Conservation (phyloP, 2,329 filamentous ascomycete species). For the Leptodontidium sp. region DNA sequence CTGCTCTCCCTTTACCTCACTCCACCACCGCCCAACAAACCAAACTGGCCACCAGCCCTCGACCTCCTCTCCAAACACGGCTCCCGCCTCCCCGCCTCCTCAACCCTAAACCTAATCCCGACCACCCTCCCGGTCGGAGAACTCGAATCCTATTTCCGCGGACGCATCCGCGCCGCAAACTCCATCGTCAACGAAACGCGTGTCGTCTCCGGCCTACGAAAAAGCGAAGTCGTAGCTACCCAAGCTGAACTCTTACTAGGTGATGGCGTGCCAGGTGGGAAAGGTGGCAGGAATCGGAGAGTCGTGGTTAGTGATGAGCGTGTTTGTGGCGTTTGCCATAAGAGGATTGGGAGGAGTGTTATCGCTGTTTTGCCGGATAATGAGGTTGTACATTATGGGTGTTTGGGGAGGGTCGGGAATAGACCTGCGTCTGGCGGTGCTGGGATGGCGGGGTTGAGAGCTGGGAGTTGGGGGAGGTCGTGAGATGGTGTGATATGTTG, state of each 20-base stretch:
- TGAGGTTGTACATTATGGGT: constrained; percentile 83
- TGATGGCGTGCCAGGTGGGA: constrained; percentile 62
- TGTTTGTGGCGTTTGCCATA: constrained; percentile 92
- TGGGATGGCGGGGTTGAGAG: constrained; percentile 36
- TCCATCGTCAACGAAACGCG: constrained; percentile 81
- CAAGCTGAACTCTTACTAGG: constrained; percentile 80
- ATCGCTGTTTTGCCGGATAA: constrained; percentile 89
- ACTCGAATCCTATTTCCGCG: constrained; percentile 89
- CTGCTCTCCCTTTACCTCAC: constrained; percentile 89
- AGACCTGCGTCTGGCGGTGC: constrained; percentile 47
- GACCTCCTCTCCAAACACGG: constrained; percentile 91
- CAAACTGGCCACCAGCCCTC: constrained; percentile 81
- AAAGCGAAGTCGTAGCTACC: constrained; percentile 79
- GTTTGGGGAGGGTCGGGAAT: constrained; percentile 66
- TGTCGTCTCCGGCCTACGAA: constrained; percentile 78
- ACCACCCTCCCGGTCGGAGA: constrained; percentile 78
- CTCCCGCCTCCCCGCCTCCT: constrained; percentile 85
- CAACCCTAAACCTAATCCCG: constrained; percentile 87
- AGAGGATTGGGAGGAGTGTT: constrained; percentile 89
- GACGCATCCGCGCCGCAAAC: constrained; percentile 87
- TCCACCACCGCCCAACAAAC: constrained; percentile 75
- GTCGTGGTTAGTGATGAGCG: constrained; percentile 88
- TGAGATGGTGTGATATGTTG: constrained; percentile 4
- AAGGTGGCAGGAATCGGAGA: constrained; percentile 66
- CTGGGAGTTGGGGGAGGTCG: constrained; percentile 35